These are phyloP conservation scores for Pichia scutulata DNA, from an alignment of 805 yeast species.

Conservation along the genomic window DNA sequence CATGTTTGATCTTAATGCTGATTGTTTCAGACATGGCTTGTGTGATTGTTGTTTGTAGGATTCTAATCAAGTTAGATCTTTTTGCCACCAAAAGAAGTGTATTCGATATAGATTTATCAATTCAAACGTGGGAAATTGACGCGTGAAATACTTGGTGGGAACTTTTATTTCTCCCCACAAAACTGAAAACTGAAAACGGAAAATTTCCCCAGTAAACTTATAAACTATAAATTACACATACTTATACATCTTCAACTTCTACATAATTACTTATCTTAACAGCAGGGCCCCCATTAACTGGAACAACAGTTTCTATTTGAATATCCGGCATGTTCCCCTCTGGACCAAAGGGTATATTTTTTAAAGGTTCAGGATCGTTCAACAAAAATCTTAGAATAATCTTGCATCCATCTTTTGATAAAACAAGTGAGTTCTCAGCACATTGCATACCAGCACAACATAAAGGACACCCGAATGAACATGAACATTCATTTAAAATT, in stretches of 20 bases:
- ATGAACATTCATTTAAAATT: conserved; percentile 58
- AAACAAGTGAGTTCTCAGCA: conserved; percentile 70
- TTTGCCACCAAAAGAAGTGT: background rate
- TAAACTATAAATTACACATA: too few relatives aligned
- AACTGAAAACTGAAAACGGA: background rate
- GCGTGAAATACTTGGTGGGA: background rate
- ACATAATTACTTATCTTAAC: conserved; percentile 61
- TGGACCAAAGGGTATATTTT: conserved; percentile 58
- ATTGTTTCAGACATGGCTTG: background rate
- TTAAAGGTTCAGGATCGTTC: conserved; percentile 43
- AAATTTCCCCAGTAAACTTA: background rate
- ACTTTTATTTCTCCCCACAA: background rate
- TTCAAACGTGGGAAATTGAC: too few relatives aligned
- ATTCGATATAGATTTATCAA: too few relatives aligned
- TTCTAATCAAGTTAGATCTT: background rate
- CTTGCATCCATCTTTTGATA: conserved; percentile 81
- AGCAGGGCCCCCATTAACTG: conserved; percentile 35
- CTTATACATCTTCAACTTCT: conserved; percentile 29
- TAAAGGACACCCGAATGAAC: conserved; percentile 64
- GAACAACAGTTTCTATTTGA: conserved; percentile 58
- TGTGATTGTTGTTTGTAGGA: background rate
- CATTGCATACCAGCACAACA: conserved; percentile 85
- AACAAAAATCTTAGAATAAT: conserved; percentile 57
- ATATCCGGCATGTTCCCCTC: conserved; percentile 68
- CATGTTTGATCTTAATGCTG: conserved; percentile 43